Base-by-base conservation (phyloP, 2,329 filamentous ascomycete genomes). In the Sporothrix luriei region DNA sequence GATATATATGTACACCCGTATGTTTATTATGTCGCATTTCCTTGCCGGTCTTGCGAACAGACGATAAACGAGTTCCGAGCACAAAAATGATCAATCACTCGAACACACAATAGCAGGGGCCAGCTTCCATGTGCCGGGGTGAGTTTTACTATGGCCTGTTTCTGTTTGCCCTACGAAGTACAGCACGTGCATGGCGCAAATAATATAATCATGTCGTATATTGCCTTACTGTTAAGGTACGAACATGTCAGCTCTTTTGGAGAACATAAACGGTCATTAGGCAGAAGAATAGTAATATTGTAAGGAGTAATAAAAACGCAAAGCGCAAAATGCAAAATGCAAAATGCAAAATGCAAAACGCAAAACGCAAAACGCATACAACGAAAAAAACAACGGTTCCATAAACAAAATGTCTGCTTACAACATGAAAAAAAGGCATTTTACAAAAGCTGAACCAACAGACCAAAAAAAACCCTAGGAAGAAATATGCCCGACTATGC, bases 1-100 rank as follows among this genome's bases (percentile, higher is more conserved):
- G 38, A 16, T 14, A 14, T 14, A 33, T 16, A 40, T 49, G n/a
- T n/a, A n/a, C n/a, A n/a, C n/a, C n/a, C 33, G 5, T 33, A 33
- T 33, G 9, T 64, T 64, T 52, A 52, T 66, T 52, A 40, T 48
- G 62, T 66, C 26, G 62, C 24, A 66, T 66, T 49, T 64, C 62
- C 24, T 52, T 38, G 24, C 62, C 29, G 29, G 48, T 29, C 62
- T 64, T 29, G 62, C 52, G 62, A 52, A 40, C 43, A 49, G 46
- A 52, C 62, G n/a, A 52, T 38, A 19, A 54, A 66, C 62, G 26
- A 51, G 48, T 54, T n/a, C 62, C 33, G 48, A 21, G 48, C 29
- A 51, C 48, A 66, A 51, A 52, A 24, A 29, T 66, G 48, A 66
- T 52, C 48, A 40, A 52, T 66, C 48, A 43, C 38, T 49, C 33